Evolutionary conservation across 352 stramenopile genomes (phyloP).

Genomic region (Blastocystis hominis): DNA sequence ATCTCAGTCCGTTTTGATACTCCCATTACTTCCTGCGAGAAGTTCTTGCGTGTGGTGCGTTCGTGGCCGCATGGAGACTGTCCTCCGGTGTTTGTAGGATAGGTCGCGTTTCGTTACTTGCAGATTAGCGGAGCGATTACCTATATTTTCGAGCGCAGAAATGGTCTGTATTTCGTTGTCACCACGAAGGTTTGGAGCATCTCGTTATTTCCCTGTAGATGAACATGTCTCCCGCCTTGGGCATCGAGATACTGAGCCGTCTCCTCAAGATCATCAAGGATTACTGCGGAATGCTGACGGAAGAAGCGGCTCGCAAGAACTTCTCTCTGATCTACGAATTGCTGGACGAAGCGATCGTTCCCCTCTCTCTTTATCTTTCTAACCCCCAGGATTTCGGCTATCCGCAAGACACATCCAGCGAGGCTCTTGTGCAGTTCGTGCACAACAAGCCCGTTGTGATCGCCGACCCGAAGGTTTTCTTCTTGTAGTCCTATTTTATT

Average conservation of each 20-base stretch:
- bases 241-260: constrained; percentile 85
- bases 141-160: constrained; percentile 93
- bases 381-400: constrained; percentile 81
- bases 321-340: constrained; percentile 98
- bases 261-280: constrained; percentile 94
- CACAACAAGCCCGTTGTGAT: constrained; percentile 86
- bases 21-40: constrained; percentile 70
- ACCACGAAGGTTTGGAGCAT: constrained; percentile 71
- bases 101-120: neutral
- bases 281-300: constrained; percentile 93
- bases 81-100: constrained; percentile 78
- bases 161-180: constrained; percentile 91
- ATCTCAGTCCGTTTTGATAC: constrained; percentile 49
- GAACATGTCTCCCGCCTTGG: constrained; percentile 86
- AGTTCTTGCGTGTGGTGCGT: constrained; percentile 97
- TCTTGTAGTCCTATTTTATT: neutral
- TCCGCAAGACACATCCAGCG: constrained; percentile 88
- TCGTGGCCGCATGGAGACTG: constrained; percentile 92
- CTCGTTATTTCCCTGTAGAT: constrained; percentile 54
- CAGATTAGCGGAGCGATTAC: constrained; percentile 85
- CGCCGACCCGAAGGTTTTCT: neutral
- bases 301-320: constrained; percentile 96
- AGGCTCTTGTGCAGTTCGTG: constrained; percentile 90
- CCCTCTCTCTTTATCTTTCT: constrained; percentile 67
- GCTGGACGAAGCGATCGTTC: constrained; percentile 77